Percentiles rank a stretch among this genome's conserved stretches.
Conservation (phyloP, 2,329 filamentous ascomycete species). For the Aspergillus hortae region DNA sequence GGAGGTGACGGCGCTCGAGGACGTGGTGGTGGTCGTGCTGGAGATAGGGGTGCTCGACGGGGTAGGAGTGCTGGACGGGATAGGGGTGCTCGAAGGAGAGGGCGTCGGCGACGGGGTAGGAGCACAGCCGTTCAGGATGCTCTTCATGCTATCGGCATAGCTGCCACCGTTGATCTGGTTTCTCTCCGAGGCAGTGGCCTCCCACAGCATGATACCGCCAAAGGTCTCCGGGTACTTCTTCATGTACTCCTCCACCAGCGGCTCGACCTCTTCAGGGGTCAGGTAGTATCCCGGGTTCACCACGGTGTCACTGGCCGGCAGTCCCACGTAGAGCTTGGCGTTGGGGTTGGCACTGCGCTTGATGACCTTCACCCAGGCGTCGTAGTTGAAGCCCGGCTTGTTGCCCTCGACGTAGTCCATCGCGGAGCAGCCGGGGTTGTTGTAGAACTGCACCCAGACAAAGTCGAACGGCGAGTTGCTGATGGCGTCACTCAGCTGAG, state of each 20-base stretch:
- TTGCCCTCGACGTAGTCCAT: slow-evolving; percentile 36
- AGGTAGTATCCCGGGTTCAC: slow-evolving; percentile 44
- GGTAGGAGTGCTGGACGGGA: slow-evolving; percentile 6
- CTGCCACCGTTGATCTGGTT: slow-evolving; percentile 44
- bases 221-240: slow-evolving; percentile 42
- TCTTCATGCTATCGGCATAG: slow-evolving; percentile 50
- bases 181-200: slow-evolving; percentile 48
- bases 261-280: slow-evolving; percentile 42
- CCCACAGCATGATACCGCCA: slow-evolving; percentile 60
- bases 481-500: slow-evolving; percentile 46
- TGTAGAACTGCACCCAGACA: slow-evolving; percentile 56
- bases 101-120: slow-evolving; percentile 22
- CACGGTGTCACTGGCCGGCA: slow-evolving; percentile 37
- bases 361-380: slow-evolving; percentile 44
- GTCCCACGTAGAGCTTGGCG: slow-evolving; percentile 54
- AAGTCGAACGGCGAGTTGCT: slow-evolving; percentile 48
- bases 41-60: slow-evolving; percentile 10
- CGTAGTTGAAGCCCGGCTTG: slow-evolving; percentile 42
- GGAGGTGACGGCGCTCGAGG: slow-evolving; percentile 9
- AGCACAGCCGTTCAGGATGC: slow-evolving; percentile 32
- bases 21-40: slow-evolving; percentile 3
- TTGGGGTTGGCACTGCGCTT: slow-evolving; percentile 35
- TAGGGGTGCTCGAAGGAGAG: slow-evolving; percentile 1
- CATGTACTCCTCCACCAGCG: slow-evolving; percentile 44
- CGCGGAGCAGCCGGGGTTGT: slow-evolving; percentile 51